Conservation (phyloP, 2,329 filamentous ascomycete genomes). For the Apiospora kogelbergensis region DNA sequence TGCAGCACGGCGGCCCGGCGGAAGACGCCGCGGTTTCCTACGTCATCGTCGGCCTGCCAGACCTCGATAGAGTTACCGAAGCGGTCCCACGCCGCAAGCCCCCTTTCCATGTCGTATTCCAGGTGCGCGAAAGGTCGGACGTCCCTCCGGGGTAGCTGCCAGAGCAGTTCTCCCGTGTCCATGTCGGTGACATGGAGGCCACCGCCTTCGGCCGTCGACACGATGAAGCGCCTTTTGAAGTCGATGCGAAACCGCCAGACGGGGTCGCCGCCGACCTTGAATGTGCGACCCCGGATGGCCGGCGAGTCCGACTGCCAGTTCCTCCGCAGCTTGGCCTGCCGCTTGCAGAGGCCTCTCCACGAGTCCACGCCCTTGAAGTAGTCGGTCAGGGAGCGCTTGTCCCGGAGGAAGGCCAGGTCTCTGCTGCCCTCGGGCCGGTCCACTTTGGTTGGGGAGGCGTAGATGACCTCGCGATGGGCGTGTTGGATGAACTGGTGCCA, state of each 20-base stretch:
- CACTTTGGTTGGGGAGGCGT: slow-evolving; percentile 13
- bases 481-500: slow-evolving; percentile 24
- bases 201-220: slow-evolving; percentile 45
- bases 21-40: slow-evolving; percentile 32
- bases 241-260: slow-evolving; percentile 47
- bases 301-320: slow-evolving; percentile 38
- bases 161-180: slow-evolving; percentile 41
- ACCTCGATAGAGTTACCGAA: slow-evolving; percentile 44
- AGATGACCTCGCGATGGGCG: slow-evolving; percentile 21
- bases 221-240: slow-evolving; percentile 43
- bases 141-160: slow-evolving; percentile 24
- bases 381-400: slow-evolving; percentile 29
- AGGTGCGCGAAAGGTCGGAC: slow-evolving; percentile 45
- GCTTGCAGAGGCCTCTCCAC: slow-evolving; percentile 45
- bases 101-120: slow-evolving; percentile 46
- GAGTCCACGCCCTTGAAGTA: slow-evolving; percentile 33
- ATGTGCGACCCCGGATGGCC: slow-evolving; percentile 35
- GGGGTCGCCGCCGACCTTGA: slow-evolving; percentile 39
- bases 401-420: slow-evolving; percentile 11
- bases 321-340: slow-evolving; percentile 36
- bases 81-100: slow-evolving; percentile 44
- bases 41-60: slow-evolving; percentile 33
- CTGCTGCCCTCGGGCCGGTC: not conserved
- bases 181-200: slow-evolving; percentile 46
- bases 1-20: slow-evolving; percentile 37